Percentiles rank a stretch among this genome's conserved stretches.
Conservation (phyloP, 2,329 filamentous ascomycete species). For the Aspergillus ochraceus region DNA sequence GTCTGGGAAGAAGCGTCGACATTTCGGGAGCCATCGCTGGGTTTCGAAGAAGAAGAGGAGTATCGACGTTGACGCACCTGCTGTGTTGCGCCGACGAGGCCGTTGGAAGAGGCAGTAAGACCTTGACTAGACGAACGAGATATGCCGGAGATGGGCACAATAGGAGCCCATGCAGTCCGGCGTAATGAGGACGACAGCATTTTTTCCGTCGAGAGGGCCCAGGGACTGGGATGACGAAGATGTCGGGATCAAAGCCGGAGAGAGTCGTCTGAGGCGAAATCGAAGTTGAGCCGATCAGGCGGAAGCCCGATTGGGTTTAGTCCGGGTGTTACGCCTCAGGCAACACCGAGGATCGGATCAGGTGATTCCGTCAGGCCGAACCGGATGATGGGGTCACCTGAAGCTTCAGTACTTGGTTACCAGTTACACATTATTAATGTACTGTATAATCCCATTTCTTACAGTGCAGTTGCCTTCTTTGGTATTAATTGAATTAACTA, state of each 20-base stretch:
- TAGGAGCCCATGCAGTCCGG: conserved; percentile 43
- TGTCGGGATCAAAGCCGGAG: conserved; percentile 26
- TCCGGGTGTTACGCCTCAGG: conserved; percentile 24
- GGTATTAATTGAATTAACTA: background rate
- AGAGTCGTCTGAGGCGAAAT: conserved; percentile 35
- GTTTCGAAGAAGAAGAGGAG: conserved; percentile 51
- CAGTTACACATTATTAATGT: background rate
- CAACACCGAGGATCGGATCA: conserved; percentile 3
- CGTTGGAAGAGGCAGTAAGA: conserved; percentile 32
- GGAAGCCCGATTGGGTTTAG: conserved; percentile 31
- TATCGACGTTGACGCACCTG: conserved; percentile 47
- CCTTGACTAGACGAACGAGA: conserved; percentile 31
- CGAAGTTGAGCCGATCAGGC: conserved; percentile 37
- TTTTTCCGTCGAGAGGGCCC: conserved; percentile 24
- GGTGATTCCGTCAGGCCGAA: conserved; percentile 4
- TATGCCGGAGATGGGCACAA: conserved; percentile 33
- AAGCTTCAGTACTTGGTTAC: too few relatives aligned
- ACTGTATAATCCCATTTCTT: background rate
- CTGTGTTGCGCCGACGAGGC: conserved; percentile 33
- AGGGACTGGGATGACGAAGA: conserved; percentile 24
- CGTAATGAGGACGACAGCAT: conserved; percentile 50
- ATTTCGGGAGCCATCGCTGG: conserved; percentile 46
- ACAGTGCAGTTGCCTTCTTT: background rate
- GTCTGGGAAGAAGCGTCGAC: conserved; percentile 42
- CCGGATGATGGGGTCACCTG: too few relatives aligned